Percentiles rank a stretch among this genome's conserved stretches.
Evolutionary conservation across 2,329 filamentous ascomycete species (phyloP).

Genomic region (Xylaria arbuscula): DNA sequence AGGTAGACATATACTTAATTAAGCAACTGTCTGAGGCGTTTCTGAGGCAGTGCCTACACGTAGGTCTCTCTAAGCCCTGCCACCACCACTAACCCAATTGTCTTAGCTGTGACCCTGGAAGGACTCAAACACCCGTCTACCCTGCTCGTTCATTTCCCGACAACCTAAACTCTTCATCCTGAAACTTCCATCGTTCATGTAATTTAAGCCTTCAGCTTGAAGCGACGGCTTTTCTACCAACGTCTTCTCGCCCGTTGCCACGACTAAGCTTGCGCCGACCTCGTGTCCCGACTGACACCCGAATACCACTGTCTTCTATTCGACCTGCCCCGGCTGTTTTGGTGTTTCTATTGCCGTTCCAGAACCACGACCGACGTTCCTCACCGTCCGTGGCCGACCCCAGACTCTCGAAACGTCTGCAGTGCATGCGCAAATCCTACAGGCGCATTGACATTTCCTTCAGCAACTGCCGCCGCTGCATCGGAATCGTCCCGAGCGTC

Average conservation of each 20-base stretch:
- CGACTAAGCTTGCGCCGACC: not conserved
- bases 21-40: not conserved
- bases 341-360: constrained; percentile 2
- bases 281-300: constrained; percentile 4
- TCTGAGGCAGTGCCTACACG: not conserved
- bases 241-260: no score
- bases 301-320: not conserved
- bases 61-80: not conserved
- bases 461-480: not conserved
- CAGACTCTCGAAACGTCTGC: not conserved
- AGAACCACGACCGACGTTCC: constrained; percentile 6
- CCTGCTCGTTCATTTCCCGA: constrained; percentile 29
- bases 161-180: constrained; percentile 15
- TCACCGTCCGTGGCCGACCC: not conserved
- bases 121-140: constrained; percentile 3
- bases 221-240: constrained; percentile 7
- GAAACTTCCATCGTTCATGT: constrained; percentile 13
- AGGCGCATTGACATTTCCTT: not conserved
- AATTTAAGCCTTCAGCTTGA: not conserved
- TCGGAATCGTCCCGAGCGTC: constrained; percentile 1
- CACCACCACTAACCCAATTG: not conserved
- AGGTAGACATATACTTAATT: not conserved
- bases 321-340: constrained; percentile 1
- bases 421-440: constrained; percentile 6
- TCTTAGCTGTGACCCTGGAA: constrained; percentile 6